Base-by-base conservation (phyloP, 495 filamentous ascomycete genomes). In the Hypoxylon intermedium region DNA sequence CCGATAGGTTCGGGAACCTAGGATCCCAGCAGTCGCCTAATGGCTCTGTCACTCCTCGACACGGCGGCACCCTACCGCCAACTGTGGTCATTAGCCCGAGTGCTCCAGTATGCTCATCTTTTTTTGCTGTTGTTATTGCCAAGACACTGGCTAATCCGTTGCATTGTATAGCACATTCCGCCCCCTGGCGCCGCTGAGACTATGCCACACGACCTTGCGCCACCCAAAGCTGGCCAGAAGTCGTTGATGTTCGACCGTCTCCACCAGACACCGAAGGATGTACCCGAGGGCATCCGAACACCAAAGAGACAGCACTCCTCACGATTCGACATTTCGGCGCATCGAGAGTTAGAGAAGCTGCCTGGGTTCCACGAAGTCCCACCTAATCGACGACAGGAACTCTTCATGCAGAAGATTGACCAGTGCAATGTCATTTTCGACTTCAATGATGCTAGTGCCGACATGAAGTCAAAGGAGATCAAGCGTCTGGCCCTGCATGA, bases 381-480 rank as follows among this genome's bases (percentile, higher is more conserved):
- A 7, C 95, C 94, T 15, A 93, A 96, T 61, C 85, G 92, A 30
- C 89, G 94, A 47, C 93, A 99, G 77, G 94, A 98, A 37, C 83
- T 99, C 13, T 99, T 99, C 78, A 97, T 99, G 93, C 92, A 98
- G 73, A 99, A 99, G 82, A 95, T 99, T 68, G 94, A 98, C 69
- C 94, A 99, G 75, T 99, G 94, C 80, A 99, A 99, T 70, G 95
- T 99, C 75, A 99, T 99, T 65, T 99, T 99, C 68, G 94, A 99
- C 74, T 99, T 99, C 79, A 99, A 97, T 74, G 94, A 99, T 70
- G 92, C 95, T 33, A 95, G 91, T 58, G 93, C 87, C 48, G 94
- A 99, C 67, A 98, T 98, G 93, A 98, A 98, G 73, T 96, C 93
- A n/a, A 99, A 99, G 74, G 94, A 99, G 76, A 97, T 99, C 81